These are phyloP conservation scores for Mytilinidion resinicola DNA, from an alignment of 495 filamentous ascomycete species.

Conservation along the genomic window DNA sequence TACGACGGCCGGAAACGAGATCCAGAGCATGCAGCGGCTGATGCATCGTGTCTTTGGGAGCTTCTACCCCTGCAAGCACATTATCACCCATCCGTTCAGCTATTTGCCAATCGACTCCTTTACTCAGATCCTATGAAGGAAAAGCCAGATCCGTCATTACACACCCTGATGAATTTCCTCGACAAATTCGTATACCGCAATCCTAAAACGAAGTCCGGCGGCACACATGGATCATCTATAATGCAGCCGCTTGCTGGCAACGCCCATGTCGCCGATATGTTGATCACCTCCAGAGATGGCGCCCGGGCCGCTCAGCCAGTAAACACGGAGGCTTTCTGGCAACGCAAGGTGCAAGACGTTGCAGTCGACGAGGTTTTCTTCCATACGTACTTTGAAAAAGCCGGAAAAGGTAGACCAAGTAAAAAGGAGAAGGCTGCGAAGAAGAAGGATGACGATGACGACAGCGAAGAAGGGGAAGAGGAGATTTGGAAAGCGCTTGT, in stretches of 20 bases:
- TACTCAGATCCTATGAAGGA: conserved; percentile 59
- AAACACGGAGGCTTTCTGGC: conserved; percentile 90
- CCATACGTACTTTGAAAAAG: conserved; percentile 84
- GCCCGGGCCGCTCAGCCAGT: conserved; percentile 50
- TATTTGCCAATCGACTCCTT: conserved; percentile 68
- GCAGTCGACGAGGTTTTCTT: conserved; percentile 94
- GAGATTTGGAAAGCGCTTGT: conserved; percentile 95
- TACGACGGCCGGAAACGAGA: conserved; percentile 91
- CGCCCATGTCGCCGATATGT: conserved; percentile 54
- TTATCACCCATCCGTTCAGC: conserved; percentile 92
- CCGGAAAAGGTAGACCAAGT: conserved; percentile 55
- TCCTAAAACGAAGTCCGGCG: conserved; percentile 58
- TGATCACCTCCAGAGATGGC: conserved; percentile 52
- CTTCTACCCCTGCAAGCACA: conserved; percentile 67
- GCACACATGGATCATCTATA: conserved; percentile 69
- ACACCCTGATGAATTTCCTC: conserved; percentile 89
- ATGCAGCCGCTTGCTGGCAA: conserved; percentile 85
- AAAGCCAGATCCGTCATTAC: conserved; percentile 80
- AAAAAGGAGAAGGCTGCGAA: conserved; percentile 47
- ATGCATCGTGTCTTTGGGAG: conserved; percentile 89
- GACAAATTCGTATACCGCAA: conserved; percentile 96
- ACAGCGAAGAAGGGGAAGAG: conserved; percentile 42
- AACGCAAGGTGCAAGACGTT: conserved; percentile 76
- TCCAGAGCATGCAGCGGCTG: conserved; percentile 83
- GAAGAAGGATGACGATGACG: conserved; percentile 50